Evolutionary conservation across 495 filamentous ascomycete genomes (phyloP).

Genomic region (Penicillium paradoxum): DNA sequence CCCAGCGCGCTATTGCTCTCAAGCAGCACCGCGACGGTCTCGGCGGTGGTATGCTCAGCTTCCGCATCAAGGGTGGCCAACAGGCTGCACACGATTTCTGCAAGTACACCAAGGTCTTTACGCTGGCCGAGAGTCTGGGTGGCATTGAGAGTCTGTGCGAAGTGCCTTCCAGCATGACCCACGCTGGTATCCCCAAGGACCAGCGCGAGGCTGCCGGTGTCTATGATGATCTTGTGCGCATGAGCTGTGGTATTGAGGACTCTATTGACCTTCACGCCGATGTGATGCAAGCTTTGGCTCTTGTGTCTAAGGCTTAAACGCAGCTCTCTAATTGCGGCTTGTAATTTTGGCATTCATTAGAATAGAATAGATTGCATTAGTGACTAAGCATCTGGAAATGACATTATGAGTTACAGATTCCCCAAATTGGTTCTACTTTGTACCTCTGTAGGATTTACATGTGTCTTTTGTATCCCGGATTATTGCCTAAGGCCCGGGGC

Average conservation of each 20-base stretch:
- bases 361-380: background rate
- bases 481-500: background rate
- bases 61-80: constrained; percentile 88
- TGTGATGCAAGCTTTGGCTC: constrained; percentile 73
- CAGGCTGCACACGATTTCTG: constrained; percentile 88
- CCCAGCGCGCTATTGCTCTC: constrained; percentile 74
- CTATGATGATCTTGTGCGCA: constrained; percentile 91
- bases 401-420: constrained; percentile 2
- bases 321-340: constrained; percentile 11
- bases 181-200: constrained; percentile 86
- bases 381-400: constrained; percentile 2
- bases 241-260: constrained; percentile 95
- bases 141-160: constrained; percentile 92
- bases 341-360: background rate
- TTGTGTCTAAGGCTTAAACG: constrained; percentile 21
- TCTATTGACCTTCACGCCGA: constrained; percentile 76
- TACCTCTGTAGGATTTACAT: no score
- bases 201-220: constrained; percentile 89
- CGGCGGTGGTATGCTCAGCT: constrained; percentile 96
- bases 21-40: constrained; percentile 92
- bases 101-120: constrained; percentile 82
- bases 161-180: constrained; percentile 91
- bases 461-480: background rate
- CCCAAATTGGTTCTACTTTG: background rate
- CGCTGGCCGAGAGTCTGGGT: constrained; percentile 86